These are phyloP conservation scores for Phellinidium pouzarii DNA, from an alignment of 1,284 basidiomycete species.

Conservation along the genomic window DNA sequence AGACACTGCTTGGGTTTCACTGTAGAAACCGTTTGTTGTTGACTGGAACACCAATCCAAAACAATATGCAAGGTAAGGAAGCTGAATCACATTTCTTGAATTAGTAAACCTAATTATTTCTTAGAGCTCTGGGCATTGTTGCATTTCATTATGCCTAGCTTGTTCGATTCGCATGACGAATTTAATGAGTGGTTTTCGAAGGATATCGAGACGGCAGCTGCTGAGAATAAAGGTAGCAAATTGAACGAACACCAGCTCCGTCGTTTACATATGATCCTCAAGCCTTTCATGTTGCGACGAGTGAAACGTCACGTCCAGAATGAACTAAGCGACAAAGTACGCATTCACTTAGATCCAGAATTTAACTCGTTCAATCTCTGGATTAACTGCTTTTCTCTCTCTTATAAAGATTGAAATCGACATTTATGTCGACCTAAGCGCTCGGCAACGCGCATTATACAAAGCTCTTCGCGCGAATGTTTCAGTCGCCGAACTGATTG, in stretches of 20 bases:
- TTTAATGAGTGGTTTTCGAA: conserved; percentile 99
- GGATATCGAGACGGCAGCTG: conserved; percentile 91
- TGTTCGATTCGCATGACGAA: conserved; percentile 99
- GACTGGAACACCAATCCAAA: conserved; percentile 98
- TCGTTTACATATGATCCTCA: conserved; percentile 97
- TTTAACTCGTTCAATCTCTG: not conserved
- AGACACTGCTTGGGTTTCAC: conserved; percentile 92
- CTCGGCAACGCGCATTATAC: conserved; percentile 91
- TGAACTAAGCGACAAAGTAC: conserved; percentile 97
- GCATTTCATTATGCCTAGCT: conserved; percentile 99
- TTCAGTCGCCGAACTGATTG: conserved; percentile 90
- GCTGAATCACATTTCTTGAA: not conserved
- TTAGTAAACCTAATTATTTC: conserved; percentile 16
- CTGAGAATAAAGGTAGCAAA: conserved; percentile 83
- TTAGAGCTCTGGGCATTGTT: conserved; percentile 97
- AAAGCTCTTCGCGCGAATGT: conserved; percentile 87
- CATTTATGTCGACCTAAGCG: conserved; percentile 90
- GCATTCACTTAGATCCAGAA: conserved; percentile 16
- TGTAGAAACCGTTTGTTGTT: conserved; percentile 94
- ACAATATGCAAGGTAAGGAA: conserved; percentile 94
- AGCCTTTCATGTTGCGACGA: conserved; percentile 98
- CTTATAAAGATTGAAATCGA: conserved; percentile 85
- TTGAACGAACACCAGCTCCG: conserved; percentile 95
- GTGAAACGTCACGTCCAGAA: conserved; percentile 99
- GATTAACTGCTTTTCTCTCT: conserved; percentile 3